Conservation (phyloP, 192 early-diverging fungal genomes). For the Coemansia sp. region DNA sequence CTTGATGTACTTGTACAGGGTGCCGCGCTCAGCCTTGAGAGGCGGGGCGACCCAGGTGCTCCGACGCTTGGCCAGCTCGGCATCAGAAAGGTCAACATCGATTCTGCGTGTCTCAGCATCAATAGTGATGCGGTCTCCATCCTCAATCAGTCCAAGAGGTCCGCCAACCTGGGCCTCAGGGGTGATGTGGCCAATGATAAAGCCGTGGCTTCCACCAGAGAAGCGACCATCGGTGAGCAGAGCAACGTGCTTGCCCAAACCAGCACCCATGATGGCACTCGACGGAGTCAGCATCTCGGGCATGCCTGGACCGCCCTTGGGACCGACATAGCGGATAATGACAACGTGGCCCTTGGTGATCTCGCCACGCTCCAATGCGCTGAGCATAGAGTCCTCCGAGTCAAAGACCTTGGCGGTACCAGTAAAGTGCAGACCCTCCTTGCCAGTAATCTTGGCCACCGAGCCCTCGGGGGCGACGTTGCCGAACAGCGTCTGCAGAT, state of each 20-base stretch:
- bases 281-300: conserved; percentile 99
- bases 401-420: conserved; percentile 92
- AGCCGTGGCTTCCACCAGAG: conserved; percentile 97
- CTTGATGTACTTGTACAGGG: conserved; percentile 92
- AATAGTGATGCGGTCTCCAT: conserved; percentile 89
- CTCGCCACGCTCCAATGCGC: conserved; percentile 78
- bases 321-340: conserved; percentile 97
- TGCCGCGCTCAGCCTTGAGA: conserved; percentile 82
- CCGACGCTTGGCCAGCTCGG: conserved; percentile 69
- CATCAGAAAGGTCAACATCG: conserved; percentile 71
- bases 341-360: conserved; percentile 91
- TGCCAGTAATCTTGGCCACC: conserved; percentile 99
- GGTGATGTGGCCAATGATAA: conserved; percentile 98
- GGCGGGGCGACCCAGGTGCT: conserved; percentile 77
- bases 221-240: conserved; percentile 98
- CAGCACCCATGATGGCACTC: conserved; percentile 98
- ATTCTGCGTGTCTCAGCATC: conserved; percentile 80
- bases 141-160: conserved; percentile 84
- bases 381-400: conserved; percentile 88
- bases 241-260: conserved; percentile 95
- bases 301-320: conserved; percentile 99
- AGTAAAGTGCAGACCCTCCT: conserved; percentile 88
- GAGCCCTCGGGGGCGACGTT: conserved; percentile 93
- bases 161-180: conserved; percentile 98
- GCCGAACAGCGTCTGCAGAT: conserved; percentile 92